Percentiles rank a stretch among this genome's conserved stretches.
Evolutionary conservation across 164 flowering plant species (phyloP).

Genomic region (Protea cynaroides): DNA sequence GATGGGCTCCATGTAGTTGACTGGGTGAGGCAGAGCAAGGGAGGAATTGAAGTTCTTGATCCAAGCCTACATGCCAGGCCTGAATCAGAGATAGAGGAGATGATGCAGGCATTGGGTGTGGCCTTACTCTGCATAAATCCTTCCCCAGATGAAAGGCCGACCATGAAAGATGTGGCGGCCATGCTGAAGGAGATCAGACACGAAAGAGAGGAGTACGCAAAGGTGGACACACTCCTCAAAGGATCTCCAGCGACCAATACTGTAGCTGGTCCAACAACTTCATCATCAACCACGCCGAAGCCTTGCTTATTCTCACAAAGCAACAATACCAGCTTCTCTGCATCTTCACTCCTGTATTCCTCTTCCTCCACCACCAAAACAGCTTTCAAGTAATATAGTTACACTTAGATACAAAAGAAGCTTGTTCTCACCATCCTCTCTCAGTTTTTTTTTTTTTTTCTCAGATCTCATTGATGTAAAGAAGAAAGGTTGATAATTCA

Average conservation of each 20-base stretch:
- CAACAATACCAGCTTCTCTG: conserved; percentile 68
- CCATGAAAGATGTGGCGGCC: conserved; percentile 92
- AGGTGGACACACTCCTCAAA: conserved; percentile 53
- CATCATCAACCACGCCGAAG: conserved; percentile 22
- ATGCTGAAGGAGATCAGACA: conserved; percentile 88
- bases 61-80: conserved; percentile 40
- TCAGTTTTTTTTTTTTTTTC: neutral
- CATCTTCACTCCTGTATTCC: conserved; percentile 57
- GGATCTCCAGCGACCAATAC: conserved; percentile 29
- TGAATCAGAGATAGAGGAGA: conserved; percentile 65
- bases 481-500: neutral
- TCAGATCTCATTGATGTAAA: conserved; percentile 3
- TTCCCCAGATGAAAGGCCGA: conserved; percentile 76
- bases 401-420: conserved; percentile 1
- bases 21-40: conserved; percentile 70
- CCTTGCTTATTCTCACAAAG: conserved; percentile 30
- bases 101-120: conserved; percentile 86
- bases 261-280: conserved; percentile 20
- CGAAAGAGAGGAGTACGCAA: conserved; percentile 58
- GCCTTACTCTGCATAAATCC: conserved; percentile 74
- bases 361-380: conserved; percentile 42
- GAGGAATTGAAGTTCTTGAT: conserved; percentile 56
- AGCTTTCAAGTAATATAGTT: conserved; percentile 18
- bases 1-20: conserved; percentile 84
- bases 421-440: neutral